Conservation (phyloP, 352 stramenopile genomes). For the Blastocystis sp. region DNA sequence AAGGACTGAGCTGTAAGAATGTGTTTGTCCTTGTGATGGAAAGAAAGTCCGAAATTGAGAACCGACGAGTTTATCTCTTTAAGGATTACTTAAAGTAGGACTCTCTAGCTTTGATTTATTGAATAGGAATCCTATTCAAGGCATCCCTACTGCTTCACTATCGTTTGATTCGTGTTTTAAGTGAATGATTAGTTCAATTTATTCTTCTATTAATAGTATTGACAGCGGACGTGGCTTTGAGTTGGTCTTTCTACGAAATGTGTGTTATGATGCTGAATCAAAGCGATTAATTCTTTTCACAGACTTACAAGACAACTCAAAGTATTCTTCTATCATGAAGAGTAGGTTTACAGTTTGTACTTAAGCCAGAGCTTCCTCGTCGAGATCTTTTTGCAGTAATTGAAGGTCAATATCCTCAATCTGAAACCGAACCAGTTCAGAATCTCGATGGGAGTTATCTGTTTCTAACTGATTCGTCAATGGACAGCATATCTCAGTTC, state of each 20-base stretch:
- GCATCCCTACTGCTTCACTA: not conserved
- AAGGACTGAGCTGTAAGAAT: slow-evolving; percentile 4
- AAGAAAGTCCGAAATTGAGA: slow-evolving; percentile 27
- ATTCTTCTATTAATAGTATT: not conserved
- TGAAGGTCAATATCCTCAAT: not conserved
- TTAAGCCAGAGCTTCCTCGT: slow-evolving; percentile 31
- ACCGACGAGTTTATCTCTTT: slow-evolving; percentile 35
- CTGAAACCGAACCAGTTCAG: not conserved
- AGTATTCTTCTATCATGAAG: not conserved
- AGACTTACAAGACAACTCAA: slow-evolving; percentile 5
- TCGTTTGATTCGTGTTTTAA: not conserved
- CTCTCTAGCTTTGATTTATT: not conserved
- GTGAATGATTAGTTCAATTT: not conserved
- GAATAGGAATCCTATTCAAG: not conserved
- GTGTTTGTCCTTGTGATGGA: not conserved
- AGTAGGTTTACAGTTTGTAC: not conserved
- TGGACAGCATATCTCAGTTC: slow-evolving; percentile 25
- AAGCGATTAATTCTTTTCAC: not conserved
- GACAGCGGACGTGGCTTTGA: slow-evolving; percentile 9
- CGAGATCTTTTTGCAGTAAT: slow-evolving; percentile 23
- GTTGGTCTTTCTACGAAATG: slow-evolving; percentile 30
- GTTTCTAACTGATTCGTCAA: slow-evolving; percentile 3
- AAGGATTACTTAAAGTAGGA: not conserved
- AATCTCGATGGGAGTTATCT: not conserved
- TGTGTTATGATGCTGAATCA: slow-evolving; percentile 49